Evolutionary conservation across 1,284 basidiomycete genomes (phyloP), one percentile per base, ranked within the genome.

Genomic region (Veloboletus limbatus): DNA sequence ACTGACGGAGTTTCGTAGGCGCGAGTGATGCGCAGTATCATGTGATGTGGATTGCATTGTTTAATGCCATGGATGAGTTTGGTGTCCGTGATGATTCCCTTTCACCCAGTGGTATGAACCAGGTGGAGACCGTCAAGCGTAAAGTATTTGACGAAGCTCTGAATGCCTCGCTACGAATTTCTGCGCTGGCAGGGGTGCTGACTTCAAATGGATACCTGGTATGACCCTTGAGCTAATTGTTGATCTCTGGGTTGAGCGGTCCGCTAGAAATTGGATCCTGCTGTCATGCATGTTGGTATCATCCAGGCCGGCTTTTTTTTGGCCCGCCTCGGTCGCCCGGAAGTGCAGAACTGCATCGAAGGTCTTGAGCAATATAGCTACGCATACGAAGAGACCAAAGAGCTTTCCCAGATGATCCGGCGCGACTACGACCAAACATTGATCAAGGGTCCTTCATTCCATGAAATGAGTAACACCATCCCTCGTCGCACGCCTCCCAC

Each of bases 1-100:
- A 47, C 33, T 47, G 45, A 48, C 72, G 69, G 67, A 22, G 68
- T 73, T 71, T 71, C 27, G 69, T 69, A 73, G 88, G 89, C 57
- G 83, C 87, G 16, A 89, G 85, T 57, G 93, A 97, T 64, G 86
- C 91, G 37, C 88, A 86, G 31, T 94, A 90, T 62, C 92, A 97
- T 68, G 81, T 89, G 55, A 84, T 94, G 78, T 96, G 92, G 85
- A 82, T 89, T 51, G 79, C 82, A 43, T 65, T 89, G 6, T 88
- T 85, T 68, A 81, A 76, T 55, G 88, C 88, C 6, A 63, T 95
- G 48, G 85, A 91, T 54, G 91, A 95, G 56, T 91, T 80, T 62
- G 91, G 91, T 22, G 75, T 95, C 51, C 78, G 79, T 48, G 89
- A 92, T 55, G 69, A 80, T 40, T 52, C 65, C 33, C 40, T 63